Percentiles rank a stretch among this genome's conserved stretches.
Conservation (phyloP, 257 asterid genomes). For the Fraxinus anomala region DNA sequence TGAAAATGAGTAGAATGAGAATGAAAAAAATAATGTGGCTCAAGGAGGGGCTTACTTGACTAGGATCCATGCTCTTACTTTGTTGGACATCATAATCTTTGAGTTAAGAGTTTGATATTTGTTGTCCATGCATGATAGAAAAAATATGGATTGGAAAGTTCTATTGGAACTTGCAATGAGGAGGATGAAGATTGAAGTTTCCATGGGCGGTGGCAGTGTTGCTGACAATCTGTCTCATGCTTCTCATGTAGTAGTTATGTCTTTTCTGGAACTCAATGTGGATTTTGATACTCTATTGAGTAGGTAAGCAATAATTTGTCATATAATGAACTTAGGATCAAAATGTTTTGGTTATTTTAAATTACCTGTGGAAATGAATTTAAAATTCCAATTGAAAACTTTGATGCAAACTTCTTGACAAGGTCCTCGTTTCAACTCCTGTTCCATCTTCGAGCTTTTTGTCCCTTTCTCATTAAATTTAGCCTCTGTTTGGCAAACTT, state of each 20-base stretch:
- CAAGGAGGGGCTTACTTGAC: neutral
- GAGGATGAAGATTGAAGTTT: constrained; percentile 82
- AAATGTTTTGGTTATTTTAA: neutral
- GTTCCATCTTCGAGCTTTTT: constrained; percentile 4
- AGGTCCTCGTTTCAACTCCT: constrained; percentile 1
- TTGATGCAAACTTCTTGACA: neutral
- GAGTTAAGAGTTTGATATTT: constrained; percentile 26
- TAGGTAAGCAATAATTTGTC: constrained; percentile 47
- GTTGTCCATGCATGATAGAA: constrained; percentile 36
- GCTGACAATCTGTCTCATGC: constrained; percentile 57
- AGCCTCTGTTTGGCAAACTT: too few relatives aligned
- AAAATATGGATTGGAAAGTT: constrained; percentile 51
- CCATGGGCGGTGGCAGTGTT: constrained; percentile 71
- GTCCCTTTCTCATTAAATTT: neutral
- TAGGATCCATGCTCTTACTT: constrained; percentile 18
- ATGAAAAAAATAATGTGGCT: too few relatives aligned
- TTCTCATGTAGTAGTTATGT: constrained; percentile 72
- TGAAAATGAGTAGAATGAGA: too few relatives aligned
- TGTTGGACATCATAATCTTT: constrained; percentile 23
- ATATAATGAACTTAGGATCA: neutral
- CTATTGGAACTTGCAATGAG: constrained; percentile 60
- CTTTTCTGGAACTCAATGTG: constrained; percentile 41
- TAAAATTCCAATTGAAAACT: neutral
- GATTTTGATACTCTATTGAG: constrained; percentile 51
- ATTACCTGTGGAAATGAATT: constrained; percentile 23